Evolutionary conservation across 306 rosid genomes (phyloP).

Genomic region (Fragaria ananassa): DNA sequence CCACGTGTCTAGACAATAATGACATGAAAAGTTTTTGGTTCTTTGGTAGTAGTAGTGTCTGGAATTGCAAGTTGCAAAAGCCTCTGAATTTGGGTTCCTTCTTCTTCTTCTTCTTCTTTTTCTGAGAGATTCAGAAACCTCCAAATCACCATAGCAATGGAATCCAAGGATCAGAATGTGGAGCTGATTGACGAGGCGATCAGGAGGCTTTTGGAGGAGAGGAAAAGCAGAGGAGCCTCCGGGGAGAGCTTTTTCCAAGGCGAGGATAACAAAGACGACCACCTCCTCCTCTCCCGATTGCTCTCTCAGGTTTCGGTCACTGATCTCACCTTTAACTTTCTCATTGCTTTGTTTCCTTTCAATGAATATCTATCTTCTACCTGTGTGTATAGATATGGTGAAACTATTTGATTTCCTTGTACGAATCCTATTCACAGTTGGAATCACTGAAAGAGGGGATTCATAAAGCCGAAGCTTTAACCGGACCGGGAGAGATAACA

Average conservation of each 20-base stretch:
- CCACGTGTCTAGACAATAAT: neutral
- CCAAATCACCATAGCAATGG: conserved; percentile 35
- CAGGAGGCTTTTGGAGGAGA: conserved; percentile 49
- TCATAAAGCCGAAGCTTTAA: conserved; percentile 26
- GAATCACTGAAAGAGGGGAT: conserved; percentile 34
- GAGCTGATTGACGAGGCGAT: conserved; percentile 56
- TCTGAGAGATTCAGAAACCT: neutral
- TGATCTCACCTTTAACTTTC: neutral
- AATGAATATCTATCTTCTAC: neutral
- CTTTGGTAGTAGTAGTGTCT: neutral
- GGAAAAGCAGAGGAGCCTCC: conserved; percentile 21
- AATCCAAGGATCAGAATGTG: conserved; percentile 40
- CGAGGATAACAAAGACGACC: conserved; percentile 28
- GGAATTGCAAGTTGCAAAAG: neutral
- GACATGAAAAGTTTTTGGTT: neutral
- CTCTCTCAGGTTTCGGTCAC: conserved; percentile 50
- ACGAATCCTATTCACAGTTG: conserved; percentile 34
- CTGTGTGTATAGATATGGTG: neutral
- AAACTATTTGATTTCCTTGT: neutral
- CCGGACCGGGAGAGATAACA: conserved; percentile 14
- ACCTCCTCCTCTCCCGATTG: conserved; percentile 51
- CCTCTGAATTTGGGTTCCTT: neutral
- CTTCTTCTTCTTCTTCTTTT: neutral
- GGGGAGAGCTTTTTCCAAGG: neutral
- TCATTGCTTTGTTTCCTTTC: neutral